Conservation (phyloP, 306 rosid genomes). For the Sindora glabra region DNA sequence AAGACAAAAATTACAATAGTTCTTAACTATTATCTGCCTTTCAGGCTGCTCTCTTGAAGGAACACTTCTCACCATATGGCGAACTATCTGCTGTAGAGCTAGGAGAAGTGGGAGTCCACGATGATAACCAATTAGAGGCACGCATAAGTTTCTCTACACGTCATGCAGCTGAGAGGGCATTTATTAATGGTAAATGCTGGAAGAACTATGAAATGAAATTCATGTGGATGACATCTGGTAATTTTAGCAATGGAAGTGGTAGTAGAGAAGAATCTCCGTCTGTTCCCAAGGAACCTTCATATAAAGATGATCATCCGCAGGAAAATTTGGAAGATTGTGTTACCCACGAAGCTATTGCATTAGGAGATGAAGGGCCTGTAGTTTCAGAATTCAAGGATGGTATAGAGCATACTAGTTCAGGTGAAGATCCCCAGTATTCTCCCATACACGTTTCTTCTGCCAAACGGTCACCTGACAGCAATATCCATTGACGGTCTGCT, state of each 20-base stretch:
- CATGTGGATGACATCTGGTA: constrained; percentile 46
- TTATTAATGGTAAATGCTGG: constrained; percentile 65
- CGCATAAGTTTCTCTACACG: constrained; percentile 48
- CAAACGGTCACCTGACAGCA: constrained; percentile 36
- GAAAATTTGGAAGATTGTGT: constrained; percentile 18
- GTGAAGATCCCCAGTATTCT: constrained; percentile 33
- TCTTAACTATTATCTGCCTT: constrained; percentile 5
- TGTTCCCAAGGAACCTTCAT: constrained; percentile 30
- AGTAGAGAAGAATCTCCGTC: constrained; percentile 46
- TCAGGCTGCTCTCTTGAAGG: constrained; percentile 64
- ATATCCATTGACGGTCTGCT: constrained; percentile 43
- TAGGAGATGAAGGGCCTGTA: constrained; percentile 34
- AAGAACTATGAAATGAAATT: constrained; percentile 58
- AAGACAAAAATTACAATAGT: not conserved
- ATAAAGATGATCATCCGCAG: constrained; percentile 27
- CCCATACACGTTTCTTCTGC: constrained; percentile 28
- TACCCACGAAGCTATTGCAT: constrained; percentile 26
- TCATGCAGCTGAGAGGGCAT: constrained; percentile 71
- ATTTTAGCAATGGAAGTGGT: constrained; percentile 27
- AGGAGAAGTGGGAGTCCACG: constrained; percentile 35
- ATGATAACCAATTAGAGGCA: constrained; percentile 37
- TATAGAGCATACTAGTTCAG: constrained; percentile 30
- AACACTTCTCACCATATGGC: constrained; percentile 65
- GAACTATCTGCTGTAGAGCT: constrained; percentile 55
- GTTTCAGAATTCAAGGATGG: constrained; percentile 20